Conservation (phyloP, 805 yeast species). For the Sporopachydermia lactativora region DNA sequence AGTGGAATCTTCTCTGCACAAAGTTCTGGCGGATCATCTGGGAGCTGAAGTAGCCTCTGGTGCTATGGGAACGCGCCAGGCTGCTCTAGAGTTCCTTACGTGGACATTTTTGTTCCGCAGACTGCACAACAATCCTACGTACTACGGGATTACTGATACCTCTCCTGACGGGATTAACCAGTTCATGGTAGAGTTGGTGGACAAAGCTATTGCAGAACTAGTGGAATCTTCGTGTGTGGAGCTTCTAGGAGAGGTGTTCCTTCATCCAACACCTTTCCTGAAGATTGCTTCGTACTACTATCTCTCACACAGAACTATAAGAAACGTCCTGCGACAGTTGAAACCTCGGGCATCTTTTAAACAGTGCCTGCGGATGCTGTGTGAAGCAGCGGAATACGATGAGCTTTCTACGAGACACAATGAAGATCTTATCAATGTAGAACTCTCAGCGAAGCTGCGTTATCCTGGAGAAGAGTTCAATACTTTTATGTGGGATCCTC, state of each 20-base stretch:
- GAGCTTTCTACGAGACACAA: constrained; percentile 87
- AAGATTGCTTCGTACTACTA: constrained; percentile 84
- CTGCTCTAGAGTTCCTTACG: constrained; percentile 60
- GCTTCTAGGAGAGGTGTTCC: constrained; percentile 20
- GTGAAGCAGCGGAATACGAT: constrained; percentile 67
- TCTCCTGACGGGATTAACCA: constrained; percentile 39
- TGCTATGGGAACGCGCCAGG: constrained; percentile 46
- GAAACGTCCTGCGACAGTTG: constrained; percentile 47
- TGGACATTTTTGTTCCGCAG: constrained; percentile 68
- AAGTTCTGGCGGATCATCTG: constrained; percentile 62
- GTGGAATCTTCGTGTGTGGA: constrained; percentile 58
- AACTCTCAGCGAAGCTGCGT: constrained; percentile 61
- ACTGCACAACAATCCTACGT: constrained; percentile 66
- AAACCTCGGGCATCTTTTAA: constrained; percentile 33
- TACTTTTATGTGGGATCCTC: constrained; percentile 69
- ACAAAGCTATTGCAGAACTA: constrained; percentile 50
- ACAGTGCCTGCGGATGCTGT: constrained; percentile 45
- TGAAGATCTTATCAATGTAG: constrained; percentile 76
- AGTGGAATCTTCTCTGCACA: constrained; percentile 67
- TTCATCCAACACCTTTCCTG: constrained; percentile 65
- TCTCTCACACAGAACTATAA: constrained; percentile 77
- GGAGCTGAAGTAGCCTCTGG: constrained; percentile 74
- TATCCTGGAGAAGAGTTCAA: constrained; percentile 31
- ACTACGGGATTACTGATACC: constrained; percentile 56
- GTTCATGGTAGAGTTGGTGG: constrained; percentile 52